phyloP scores from a whole-genome alignment of 2,329 filamentous ascomycete species.

The Talaromyces atroroseus region DNA sequence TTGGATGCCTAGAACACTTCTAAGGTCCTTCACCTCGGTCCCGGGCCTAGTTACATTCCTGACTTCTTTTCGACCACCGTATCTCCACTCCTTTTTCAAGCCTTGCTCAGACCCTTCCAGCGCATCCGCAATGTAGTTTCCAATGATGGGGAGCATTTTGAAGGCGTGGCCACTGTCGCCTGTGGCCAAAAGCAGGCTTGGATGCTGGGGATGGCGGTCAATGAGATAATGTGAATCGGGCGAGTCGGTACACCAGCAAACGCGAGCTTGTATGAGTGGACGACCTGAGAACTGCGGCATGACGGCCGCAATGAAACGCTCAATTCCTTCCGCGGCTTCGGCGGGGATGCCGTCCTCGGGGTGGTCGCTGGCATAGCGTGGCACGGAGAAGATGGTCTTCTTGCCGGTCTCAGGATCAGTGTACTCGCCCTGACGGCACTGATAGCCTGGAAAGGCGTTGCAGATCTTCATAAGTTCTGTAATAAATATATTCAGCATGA shows the following conservation, averaged over 20 bases:
- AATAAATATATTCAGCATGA: background rate
- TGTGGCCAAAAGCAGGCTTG: slow-evolving; percentile 18
- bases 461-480: slow-evolving; percentile 29
- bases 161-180: slow-evolving; percentile 11
- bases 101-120: slow-evolving; percentile 6
- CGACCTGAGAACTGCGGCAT: slow-evolving; percentile 49
- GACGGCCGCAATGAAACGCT: slow-evolving; percentile 48
- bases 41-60: slow-evolving; percentile 8
- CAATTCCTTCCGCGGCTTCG: slow-evolving; percentile 41
- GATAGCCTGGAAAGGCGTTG: slow-evolving; percentile 54
- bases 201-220: slow-evolving; percentile 34
- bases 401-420: slow-evolving; percentile 3
- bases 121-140: slow-evolving; percentile 10
- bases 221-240: slow-evolving; percentile 51
- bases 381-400: slow-evolving; percentile 38
- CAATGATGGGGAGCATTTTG: slow-evolving; percentile 11
- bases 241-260: slow-evolving; percentile 56
- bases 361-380: slow-evolving; percentile 29
- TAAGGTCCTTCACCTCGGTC: slow-evolving; percentile 5
- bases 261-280: slow-evolving; percentile 43
- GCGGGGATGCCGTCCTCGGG: slow-evolving; percentile 41
- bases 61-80: slow-evolving; percentile 5
- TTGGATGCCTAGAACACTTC: slow-evolving; percentile 1
- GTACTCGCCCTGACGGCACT: slow-evolving; percentile 3
- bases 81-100: slow-evolving; percentile 8